Evolutionary conservation across 2,329 filamentous ascomycete genomes (phyloP).

Genomic region (Stemphylium beticola): DNA sequence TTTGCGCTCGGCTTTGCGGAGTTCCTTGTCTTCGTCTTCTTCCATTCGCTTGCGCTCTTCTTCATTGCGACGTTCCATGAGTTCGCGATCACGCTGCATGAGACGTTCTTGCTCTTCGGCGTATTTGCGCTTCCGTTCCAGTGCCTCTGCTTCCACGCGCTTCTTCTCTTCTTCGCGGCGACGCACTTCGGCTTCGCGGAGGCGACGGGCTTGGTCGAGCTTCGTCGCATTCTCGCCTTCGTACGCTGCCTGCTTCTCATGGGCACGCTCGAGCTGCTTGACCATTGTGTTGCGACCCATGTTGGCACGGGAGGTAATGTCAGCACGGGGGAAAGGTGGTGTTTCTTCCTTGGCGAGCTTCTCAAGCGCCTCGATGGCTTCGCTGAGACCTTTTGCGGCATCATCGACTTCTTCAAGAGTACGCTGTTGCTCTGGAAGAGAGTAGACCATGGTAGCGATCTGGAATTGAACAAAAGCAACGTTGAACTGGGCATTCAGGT

Average conservation of each 20-base stretch:
- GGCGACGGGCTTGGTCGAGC: constrained; percentile 77
- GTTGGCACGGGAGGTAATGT: constrained; percentile 92
- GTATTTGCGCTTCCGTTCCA: constrained; percentile 78
- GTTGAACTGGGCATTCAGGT: constrained; percentile 94
- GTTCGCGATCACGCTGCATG: constrained; percentile 72
- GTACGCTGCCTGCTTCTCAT: constrained; percentile 85
- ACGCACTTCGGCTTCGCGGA: constrained; percentile 79
- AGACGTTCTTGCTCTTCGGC: constrained; percentile 86
- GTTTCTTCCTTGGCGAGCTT: constrained; percentile 66
- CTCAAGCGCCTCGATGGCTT: constrained; percentile 75
- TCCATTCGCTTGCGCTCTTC: constrained; percentile 72
- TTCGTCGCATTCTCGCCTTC: constrained; percentile 92
- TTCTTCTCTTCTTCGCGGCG: constrained; percentile 78
- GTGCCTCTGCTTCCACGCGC: constrained; percentile 70
- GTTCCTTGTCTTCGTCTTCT: constrained; percentile 74
- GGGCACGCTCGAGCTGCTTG: constrained; percentile 85
- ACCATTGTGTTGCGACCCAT: constrained; percentile 97
- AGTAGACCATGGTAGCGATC: constrained; percentile 80
- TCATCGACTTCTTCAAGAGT: constrained; percentile 80
- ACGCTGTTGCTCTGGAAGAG: constrained; percentile 75
- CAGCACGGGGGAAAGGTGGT: constrained; percentile 86
- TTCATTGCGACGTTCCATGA: constrained; percentile 73
- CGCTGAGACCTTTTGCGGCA: constrained; percentile 79
- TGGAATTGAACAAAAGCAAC: constrained; percentile 97
- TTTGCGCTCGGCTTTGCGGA: constrained; percentile 69